Evolutionary conservation across 2,329 filamentous ascomycete species (phyloP).

Genomic region (Cryphonectria japonica): DNA sequence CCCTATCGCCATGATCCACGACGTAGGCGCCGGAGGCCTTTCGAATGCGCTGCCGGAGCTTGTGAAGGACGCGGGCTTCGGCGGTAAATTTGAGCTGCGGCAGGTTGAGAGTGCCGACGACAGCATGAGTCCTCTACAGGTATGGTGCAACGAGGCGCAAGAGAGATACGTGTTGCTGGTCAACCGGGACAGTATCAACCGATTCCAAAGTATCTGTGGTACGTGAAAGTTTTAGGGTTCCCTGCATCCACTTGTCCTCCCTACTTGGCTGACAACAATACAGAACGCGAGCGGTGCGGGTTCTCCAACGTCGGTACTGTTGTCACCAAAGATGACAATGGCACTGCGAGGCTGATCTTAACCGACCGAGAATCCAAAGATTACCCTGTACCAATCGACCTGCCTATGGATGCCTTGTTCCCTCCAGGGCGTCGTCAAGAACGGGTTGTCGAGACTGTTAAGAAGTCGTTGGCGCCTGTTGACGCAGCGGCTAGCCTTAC

Average conservation of each 20-base stretch:
- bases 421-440: slow-evolving; percentile 85
- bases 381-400: slow-evolving; percentile 77
- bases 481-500: slow-evolving; percentile 69
- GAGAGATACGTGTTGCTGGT: slow-evolving; percentile 94
- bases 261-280: slow-evolving; percentile 23
- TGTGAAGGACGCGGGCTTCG: slow-evolving; percentile 88
- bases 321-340: slow-evolving; percentile 61
- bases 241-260: not conserved
- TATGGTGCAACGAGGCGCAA: slow-evolving; percentile 97
- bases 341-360: slow-evolving; percentile 74
- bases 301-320: slow-evolving; percentile 90
- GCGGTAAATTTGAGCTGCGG: slow-evolving; percentile 91
- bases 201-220: slow-evolving; percentile 68
- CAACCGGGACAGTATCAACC: slow-evolving; percentile 78
- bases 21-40: slow-evolving; percentile 89
- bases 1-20: slow-evolving; percentile 96
- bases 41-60: slow-evolving; percentile 81
- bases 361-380: slow-evolving; percentile 78
- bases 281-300: slow-evolving; percentile 82
- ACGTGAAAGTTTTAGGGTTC: slow-evolving; percentile 35
- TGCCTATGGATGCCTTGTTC: slow-evolving; percentile 87
- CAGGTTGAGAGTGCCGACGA: slow-evolving; percentile 89
- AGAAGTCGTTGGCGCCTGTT: slow-evolving; percentile 70
- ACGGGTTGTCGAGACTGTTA: slow-evolving; percentile 71
- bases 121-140: slow-evolving; percentile 93